Conservation (phyloP, 2,329 filamentous ascomycete species). For the Geoglossum cookeanum region DNA sequence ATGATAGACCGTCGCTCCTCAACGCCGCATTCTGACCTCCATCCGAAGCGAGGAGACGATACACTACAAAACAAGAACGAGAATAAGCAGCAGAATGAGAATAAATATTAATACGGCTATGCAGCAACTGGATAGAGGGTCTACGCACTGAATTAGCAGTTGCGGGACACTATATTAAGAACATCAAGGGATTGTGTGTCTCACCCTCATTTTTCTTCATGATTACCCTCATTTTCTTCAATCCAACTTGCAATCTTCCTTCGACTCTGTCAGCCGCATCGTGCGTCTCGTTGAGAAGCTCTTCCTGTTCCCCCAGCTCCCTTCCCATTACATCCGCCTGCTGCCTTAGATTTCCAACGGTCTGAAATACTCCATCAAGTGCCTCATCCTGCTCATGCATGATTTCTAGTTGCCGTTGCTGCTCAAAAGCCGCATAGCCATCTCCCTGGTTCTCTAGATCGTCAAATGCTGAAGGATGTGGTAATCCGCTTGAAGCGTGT, state of each 20-base stretch:
- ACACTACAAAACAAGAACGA: slow-evolving; percentile 43
- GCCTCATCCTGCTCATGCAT: slow-evolving; percentile 91
- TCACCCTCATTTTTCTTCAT: slow-evolving; percentile 80
- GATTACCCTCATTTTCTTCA: slow-evolving; percentile 71
- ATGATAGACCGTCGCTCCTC: no score
- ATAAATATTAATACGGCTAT: slow-evolving; percentile 78
- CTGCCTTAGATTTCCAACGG: slow-evolving; percentile 72
- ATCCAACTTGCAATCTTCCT: slow-evolving; percentile 64
- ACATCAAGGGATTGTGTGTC: slow-evolving; percentile 16
- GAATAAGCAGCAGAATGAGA: slow-evolving; percentile 65
- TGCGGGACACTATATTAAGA: slow-evolving; percentile 12
- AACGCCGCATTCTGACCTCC: background rate
- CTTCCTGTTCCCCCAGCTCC: slow-evolving; percentile 84
- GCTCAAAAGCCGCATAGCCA: slow-evolving; percentile 67
- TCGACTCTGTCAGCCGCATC: slow-evolving; percentile 70
- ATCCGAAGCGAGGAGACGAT: background rate
- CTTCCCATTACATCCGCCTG: slow-evolving; percentile 94
- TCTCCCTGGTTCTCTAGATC: slow-evolving; percentile 34
- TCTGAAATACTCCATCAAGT: slow-evolving; percentile 79
- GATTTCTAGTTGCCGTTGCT: slow-evolving; percentile 76
- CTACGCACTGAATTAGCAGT: slow-evolving; percentile 19
- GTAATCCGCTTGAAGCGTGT: slow-evolving; percentile 25
- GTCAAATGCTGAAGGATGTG: slow-evolving; percentile 39
- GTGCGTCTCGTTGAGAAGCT: slow-evolving; percentile 76
- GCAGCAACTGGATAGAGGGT: slow-evolving; percentile 67